phyloP scores from a whole-genome alignment of 345 rosid genomes.

The Citrus unshiu region DNA sequence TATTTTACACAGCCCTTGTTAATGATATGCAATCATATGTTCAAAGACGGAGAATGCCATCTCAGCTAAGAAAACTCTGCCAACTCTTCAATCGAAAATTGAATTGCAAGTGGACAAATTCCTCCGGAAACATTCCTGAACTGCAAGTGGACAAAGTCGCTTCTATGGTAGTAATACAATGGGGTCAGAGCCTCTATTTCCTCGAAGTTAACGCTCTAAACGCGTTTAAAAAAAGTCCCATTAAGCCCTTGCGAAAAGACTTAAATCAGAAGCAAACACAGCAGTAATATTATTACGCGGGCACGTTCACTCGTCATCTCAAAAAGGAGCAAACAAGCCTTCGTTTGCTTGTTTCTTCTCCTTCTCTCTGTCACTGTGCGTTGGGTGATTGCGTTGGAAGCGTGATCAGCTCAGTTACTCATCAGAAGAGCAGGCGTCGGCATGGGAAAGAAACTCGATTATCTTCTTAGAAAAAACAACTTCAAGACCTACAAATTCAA shows the following conservation, averaged over 20 bases:
- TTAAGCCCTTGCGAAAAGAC: background rate
- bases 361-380: background rate
- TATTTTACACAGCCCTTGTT: background rate
- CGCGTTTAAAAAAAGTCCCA: background rate
- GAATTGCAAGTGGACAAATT: background rate
- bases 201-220: background rate
- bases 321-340: slow-evolving; percentile 17
- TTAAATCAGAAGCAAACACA: background rate
- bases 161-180: no score
- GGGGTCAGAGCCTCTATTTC: background rate
- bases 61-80: background rate
- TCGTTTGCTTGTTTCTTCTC: slow-evolving; percentile 5
- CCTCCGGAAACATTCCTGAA: background rate
- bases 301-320: slow-evolving; percentile 14
- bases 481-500: slow-evolving; percentile 68
- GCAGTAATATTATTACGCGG: background rate
- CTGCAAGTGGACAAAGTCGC: background rate
- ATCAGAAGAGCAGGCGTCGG: slow-evolving; percentile 17
- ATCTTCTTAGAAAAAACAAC: slow-evolving; percentile 53
- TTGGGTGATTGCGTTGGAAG: background rate
- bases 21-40: background rate
- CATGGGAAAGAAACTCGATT: slow-evolving; percentile 87
- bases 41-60: background rate
- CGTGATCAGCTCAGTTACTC: background rate
- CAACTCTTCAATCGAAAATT: background rate